Conservation (phyloP, 108 stramenopile genomes). For the Nitzschia sp. region DNA sequence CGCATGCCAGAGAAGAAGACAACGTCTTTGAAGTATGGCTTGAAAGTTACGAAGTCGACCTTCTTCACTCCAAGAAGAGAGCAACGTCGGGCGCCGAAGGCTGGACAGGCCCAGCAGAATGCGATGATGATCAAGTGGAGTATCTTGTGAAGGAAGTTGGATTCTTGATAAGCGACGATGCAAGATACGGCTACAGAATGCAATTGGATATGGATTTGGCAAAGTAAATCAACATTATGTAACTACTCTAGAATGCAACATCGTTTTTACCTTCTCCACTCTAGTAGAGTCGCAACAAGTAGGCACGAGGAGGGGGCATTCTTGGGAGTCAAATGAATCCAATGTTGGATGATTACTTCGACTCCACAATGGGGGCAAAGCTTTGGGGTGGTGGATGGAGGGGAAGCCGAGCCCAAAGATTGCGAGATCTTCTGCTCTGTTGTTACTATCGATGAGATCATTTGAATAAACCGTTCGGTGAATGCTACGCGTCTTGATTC, state of each 20-base stretch:
- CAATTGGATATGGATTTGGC: conserved; percentile 21
- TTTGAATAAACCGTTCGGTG: too few relatives aligned
- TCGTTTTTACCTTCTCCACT: not conserved
- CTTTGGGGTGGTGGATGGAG: too few relatives aligned
- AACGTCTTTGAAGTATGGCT: conserved; percentile 88
- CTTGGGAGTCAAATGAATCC: too few relatives aligned
- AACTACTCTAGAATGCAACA: not conserved
- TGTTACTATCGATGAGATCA: too few relatives aligned
- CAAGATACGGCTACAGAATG: conserved; percentile 66
- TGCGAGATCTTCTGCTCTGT: too few relatives aligned
- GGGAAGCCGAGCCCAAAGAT: too few relatives aligned
- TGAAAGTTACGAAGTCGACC: conserved; percentile 83
- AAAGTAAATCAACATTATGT: not conserved
- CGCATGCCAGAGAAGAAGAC: conserved; percentile 73
- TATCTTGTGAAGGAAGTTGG: conserved; percentile 66
- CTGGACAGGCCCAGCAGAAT: conserved; percentile 72
- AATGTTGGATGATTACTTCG: too few relatives aligned
- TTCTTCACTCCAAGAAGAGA: conserved; percentile 76
- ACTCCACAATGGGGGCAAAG: too few relatives aligned
- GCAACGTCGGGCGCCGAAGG: conserved; percentile 48
- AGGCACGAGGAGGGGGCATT: too few relatives aligned
- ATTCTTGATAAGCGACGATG: conserved; percentile 75
- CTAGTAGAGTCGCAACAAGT: not conserved
- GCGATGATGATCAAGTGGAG: conserved; percentile 73
- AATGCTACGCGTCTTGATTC: too few relatives aligned